A percentile compares a stretch with the other conserved stretches of the same genome.
These are phyloP conservation scores for Huntiella moniliformis DNA, from an alignment of 2,329 filamentous ascomycete species.

Conservation along the genomic window DNA sequence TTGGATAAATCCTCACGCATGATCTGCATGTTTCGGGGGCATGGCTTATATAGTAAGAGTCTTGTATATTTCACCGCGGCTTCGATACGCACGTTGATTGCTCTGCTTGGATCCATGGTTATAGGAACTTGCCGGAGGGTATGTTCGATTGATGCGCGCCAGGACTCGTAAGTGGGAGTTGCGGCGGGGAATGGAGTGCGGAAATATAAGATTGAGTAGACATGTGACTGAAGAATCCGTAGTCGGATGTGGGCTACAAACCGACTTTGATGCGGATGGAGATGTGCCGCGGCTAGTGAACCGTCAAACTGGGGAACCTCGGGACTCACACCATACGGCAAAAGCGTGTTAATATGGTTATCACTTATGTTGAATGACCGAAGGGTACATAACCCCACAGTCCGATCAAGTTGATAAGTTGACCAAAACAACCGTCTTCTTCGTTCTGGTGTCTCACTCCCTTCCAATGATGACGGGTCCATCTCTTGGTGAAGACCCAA, in stretches of 20 bases:
- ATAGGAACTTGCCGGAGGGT: not conserved
- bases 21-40: conserved; percentile 6
- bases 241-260: conserved; percentile 6
- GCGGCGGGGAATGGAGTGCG: not conserved
- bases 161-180: not conserved
- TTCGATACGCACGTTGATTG: not conserved
- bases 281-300: not conserved
- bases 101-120: not conserved
- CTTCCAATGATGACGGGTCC: not conserved
- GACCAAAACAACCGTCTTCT: conserved; percentile 2
- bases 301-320: not conserved
- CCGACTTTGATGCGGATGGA: not conserved
- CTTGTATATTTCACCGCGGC: not conserved
- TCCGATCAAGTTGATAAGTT: conserved; percentile 12
- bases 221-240: conserved; percentile 7
- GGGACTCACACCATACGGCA: conserved; percentile 3
- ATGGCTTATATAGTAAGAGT: conserved; percentile 5
- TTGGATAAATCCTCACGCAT: not conserved
- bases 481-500: conserved; percentile 15
- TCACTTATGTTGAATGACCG: conserved; percentile 9
- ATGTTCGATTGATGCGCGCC: not conserved
- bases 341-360: conserved; percentile 7
- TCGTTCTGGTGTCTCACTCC: not conserved
- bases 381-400: conserved; percentile 11
- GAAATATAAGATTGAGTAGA: conserved; percentile 5